Evolutionary conservation across 2,329 filamentous ascomycete genomes (phyloP).

Genomic region (Pseudogymnoascus pannorum): DNA sequence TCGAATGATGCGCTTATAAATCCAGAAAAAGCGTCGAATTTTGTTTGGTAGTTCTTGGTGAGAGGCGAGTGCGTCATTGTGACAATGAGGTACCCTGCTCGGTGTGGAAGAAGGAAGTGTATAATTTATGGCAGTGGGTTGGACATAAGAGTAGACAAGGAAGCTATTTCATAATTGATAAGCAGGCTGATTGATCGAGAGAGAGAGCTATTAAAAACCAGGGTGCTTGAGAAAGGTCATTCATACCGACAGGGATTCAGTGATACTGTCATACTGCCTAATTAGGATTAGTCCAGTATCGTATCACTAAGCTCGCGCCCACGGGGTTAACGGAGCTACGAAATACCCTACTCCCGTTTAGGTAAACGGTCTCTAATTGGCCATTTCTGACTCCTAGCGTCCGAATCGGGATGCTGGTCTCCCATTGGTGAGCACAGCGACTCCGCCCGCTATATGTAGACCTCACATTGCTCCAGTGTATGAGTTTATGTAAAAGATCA

Average conservation of each 20-base stretch:
- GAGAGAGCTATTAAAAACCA: too few relatives aligned
- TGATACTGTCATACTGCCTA: neutral
- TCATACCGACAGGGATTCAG: too few relatives aligned
- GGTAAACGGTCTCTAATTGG: slow-evolving; percentile 10
- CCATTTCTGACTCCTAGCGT: neutral
- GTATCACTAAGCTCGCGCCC: neutral
- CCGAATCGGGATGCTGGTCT: slow-evolving; percentile 1
- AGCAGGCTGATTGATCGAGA: too few relatives aligned
- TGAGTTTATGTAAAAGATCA: neutral
- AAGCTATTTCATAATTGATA: too few relatives aligned
- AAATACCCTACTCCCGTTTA: neutral
- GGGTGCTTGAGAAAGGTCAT: too few relatives aligned
- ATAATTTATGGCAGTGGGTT: neutral
- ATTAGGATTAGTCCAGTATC: neutral
- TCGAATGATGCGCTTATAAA: neutral
- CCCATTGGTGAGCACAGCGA: neutral
- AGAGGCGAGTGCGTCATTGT: neutral
- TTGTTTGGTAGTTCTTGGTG: neutral
- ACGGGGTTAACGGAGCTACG: slow-evolving; percentile 2
- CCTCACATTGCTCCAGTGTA: neutral
- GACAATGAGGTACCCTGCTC: neutral
- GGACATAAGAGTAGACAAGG: neutral
- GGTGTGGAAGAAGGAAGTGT: neutral
- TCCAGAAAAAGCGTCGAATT: neutral
- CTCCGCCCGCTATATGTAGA: neutral